Evolutionary conservation across 1,139 yeast genomes (phyloP).

Genomic region (Groenewaldozyma sp.): DNA sequence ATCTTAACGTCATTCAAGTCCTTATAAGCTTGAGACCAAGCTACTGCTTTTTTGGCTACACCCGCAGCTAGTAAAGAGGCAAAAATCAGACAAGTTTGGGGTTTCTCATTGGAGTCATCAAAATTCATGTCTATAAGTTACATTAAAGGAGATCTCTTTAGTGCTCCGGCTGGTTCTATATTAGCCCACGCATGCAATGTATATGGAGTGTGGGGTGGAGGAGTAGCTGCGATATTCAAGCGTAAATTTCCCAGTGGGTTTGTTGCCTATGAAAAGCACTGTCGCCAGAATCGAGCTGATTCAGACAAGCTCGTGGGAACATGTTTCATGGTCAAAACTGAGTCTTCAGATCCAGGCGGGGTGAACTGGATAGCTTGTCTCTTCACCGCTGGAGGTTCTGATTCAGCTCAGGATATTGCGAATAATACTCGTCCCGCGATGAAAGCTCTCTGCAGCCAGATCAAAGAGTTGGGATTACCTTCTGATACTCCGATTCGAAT

Average conservation of each 20-base stretch:
- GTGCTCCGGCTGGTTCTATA: constrained; percentile 33
- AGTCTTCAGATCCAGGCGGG: constrained; percentile 24
- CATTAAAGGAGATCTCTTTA: constrained; percentile 52
- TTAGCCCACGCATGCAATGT: constrained; percentile 76
- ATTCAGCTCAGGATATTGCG: constrained; percentile 39
- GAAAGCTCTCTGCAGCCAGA: constrained; percentile 36
- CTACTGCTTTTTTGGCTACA: too few relatives aligned
- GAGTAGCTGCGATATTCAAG: constrained; percentile 53
- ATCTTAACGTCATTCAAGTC: too few relatives aligned
- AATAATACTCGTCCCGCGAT: constrained; percentile 42
- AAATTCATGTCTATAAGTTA: constrained; percentile 33
- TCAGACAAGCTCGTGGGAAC: constrained; percentile 41
- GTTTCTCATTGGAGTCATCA: too few relatives aligned
- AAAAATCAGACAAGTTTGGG: too few relatives aligned
- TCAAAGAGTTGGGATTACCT: constrained; percentile 17
- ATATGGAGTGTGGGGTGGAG: constrained; percentile 78
- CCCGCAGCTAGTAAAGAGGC: too few relatives aligned
- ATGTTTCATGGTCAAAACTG: constrained; percentile 39
- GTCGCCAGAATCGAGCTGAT: constrained; percentile 27
- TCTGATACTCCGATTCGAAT: constrained; percentile 34
- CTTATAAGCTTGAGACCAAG: too few relatives aligned
- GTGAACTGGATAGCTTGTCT: constrained; percentile 47
- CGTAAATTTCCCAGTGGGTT: constrained; percentile 45
- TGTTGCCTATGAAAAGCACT: constrained; percentile 39
- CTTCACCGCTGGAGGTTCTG: constrained; percentile 48